These are phyloP conservation scores for Penicillium robsamsonii DNA, from an alignment of 495 filamentous ascomycete genomes.

Conservation along the genomic window DNA sequence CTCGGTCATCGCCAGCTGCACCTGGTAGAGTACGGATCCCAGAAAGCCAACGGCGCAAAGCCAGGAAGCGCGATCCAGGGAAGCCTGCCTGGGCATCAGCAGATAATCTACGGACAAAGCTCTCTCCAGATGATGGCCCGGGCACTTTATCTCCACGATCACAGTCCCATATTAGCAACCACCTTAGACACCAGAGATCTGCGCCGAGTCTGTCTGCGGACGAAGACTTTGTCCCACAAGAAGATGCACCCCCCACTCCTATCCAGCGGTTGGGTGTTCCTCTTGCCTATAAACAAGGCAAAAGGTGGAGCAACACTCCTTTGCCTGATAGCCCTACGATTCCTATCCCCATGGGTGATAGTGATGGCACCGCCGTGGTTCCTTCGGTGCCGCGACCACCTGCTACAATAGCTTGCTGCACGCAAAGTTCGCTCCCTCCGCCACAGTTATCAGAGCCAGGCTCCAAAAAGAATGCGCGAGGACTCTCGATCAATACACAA, in stretches of 20 bases:
- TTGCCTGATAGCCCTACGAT: conserved; percentile 45
- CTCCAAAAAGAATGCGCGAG: conserved; percentile 41
- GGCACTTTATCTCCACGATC: conserved; percentile 3
- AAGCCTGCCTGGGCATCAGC: conserved; percentile 19
- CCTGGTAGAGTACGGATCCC: conserved; percentile 23
- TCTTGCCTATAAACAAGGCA: conserved; percentile 39
- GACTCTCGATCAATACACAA: conserved; percentile 46
- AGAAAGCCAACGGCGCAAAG: conserved; percentile 16
- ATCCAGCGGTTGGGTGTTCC: conserved; percentile 35
- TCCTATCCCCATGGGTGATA: conserved; percentile 21
- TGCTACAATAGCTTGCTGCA: conserved; percentile 14
- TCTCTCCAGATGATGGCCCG: conserved; percentile 14
- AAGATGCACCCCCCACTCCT: conserved; percentile 16
- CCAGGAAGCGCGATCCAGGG: conserved; percentile 10
- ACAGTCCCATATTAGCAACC: conserved; percentile 8
- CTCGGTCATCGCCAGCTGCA: conserved; percentile 25
- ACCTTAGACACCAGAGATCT: conserved; percentile 32
- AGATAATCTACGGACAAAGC: conserved; percentile 19
- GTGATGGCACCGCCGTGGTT: conserved; percentile 10
- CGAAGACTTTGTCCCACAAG: conserved; percentile 11
- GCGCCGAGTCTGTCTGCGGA: conserved; percentile 34
- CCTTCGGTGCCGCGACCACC: conserved; percentile 10
- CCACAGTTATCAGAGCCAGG: conserved; percentile 17
- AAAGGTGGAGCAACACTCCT: conserved; percentile 38
- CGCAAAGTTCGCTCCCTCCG: conserved; percentile 16